Percentiles rank a stretch among this genome's conserved stretches.
Conservation (phyloP, 495 filamentous ascomycete species). For the Immersiella caudata region DNA sequence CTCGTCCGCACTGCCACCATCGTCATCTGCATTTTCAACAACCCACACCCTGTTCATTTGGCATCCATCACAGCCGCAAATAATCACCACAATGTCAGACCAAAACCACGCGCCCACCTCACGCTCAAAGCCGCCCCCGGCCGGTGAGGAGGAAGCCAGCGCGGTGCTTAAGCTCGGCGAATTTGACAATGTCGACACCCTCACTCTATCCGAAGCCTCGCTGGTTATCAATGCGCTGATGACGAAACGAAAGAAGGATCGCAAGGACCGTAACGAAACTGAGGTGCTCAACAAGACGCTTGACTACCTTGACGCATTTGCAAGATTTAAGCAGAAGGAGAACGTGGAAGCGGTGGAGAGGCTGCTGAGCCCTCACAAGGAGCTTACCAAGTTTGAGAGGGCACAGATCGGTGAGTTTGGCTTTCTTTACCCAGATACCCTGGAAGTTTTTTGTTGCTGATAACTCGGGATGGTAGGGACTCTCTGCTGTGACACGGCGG, state of each 20-base stretch:
- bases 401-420: constrained; percentile 78
- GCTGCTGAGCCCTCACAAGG: constrained; percentile 71
- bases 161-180: constrained; percentile 84
- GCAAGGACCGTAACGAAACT: constrained; percentile 67
- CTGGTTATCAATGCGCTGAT: constrained; percentile 87
- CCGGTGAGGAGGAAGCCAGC: constrained; percentile 87
- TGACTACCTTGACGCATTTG: constrained; percentile 90
- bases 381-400: constrained; percentile 87
- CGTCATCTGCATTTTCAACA: not conserved
- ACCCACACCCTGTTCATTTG: not conserved
- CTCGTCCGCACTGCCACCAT: too few relatives aligned
- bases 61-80: not conserved
- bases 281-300: constrained; percentile 81
- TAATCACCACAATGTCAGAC: constrained; percentile 32
- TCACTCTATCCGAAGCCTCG: constrained; percentile 88
- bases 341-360: constrained; percentile 90
- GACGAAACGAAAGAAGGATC: constrained; percentile 66
- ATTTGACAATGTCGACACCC: constrained; percentile 82
- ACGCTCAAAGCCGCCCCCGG: constrained; percentile 69
- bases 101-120: constrained; percentile 56
- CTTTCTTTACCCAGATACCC: too few relatives aligned
- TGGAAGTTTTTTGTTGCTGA: not conserved
- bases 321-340: constrained; percentile 91
- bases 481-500: constrained; percentile 85
- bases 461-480: constrained; percentile 59